Evolutionary conservation across 352 stramenopile species (phyloP).

Genomic region (Globisporangium ultimum): DNA sequence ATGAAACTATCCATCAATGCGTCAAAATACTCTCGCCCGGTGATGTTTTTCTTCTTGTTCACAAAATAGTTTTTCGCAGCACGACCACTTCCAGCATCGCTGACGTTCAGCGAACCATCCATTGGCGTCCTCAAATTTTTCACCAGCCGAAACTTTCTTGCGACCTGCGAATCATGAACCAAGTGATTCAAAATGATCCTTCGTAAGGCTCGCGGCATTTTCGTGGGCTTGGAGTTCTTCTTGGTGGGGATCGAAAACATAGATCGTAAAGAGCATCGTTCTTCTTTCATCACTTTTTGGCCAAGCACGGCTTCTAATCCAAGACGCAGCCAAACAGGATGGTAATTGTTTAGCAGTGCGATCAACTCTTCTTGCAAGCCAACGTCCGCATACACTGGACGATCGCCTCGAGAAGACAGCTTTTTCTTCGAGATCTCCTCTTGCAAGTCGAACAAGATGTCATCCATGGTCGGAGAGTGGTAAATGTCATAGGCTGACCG

Average conservation of each 20-base stretch:
- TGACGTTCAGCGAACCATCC: constrained; percentile 40
- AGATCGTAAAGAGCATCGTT: constrained; percentile 50
- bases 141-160: constrained; percentile 59
- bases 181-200: constrained; percentile 68
- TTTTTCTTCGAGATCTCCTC: constrained; percentile 69
- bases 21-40: constrained; percentile 74
- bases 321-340: constrained; percentile 89
- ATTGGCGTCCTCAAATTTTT: constrained; percentile 68
- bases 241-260: constrained; percentile 37
- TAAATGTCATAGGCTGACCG: constrained; percentile 60
- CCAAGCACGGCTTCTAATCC: constrained; percentile 87
- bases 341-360: constrained; percentile 87
- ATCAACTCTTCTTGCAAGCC: constrained; percentile 86
- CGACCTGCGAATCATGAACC: constrained; percentile 58
- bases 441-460: constrained; percentile 59
- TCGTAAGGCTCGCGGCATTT: constrained; percentile 53
- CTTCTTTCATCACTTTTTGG: constrained; percentile 42
- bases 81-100: constrained; percentile 32
- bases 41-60: constrained; percentile 70
- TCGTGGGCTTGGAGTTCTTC: constrained; percentile 24
- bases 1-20: constrained; percentile 87
- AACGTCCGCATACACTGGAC: constrained; percentile 89
- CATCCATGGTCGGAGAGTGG: constrained; percentile 42
- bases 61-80: constrained; percentile 20
- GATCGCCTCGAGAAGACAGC: constrained; percentile 82